Conservation (phyloP, 2,329 filamentous ascomycete genomes). For the Calycina marina region DNA sequence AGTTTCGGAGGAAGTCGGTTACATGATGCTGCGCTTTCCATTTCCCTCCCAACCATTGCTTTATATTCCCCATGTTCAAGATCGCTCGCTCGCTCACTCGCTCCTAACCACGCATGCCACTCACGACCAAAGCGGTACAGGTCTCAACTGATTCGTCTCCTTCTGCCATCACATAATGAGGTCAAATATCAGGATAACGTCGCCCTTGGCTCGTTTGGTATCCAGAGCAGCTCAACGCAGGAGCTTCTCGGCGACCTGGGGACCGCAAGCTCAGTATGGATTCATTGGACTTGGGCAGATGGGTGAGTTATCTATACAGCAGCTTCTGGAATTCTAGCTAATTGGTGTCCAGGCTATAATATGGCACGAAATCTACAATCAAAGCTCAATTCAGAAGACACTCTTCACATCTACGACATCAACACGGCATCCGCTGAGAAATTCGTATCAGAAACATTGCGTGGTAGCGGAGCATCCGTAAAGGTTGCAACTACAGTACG, state of each 20-base stretch:
- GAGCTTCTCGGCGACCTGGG: slow-evolving; percentile 31
- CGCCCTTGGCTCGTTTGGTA: slow-evolving; percentile 12
- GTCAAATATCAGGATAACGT: slow-evolving; percentile 12
- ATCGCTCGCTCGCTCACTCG: too few species aligned
- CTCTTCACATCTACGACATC: slow-evolving; percentile 49
- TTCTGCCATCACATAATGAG: slow-evolving; percentile 12
- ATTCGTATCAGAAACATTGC: slow-evolving; percentile 35
- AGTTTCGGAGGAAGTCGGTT: too few species aligned
- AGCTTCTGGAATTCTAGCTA: too few species aligned
- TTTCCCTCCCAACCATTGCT: too few species aligned
- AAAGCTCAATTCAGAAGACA: slow-evolving; percentile 49
- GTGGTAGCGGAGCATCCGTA: slow-evolving; percentile 30
- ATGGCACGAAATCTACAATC: slow-evolving; percentile 59
- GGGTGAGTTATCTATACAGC: too few species aligned
- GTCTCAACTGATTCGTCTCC: too few species aligned
- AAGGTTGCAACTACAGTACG: slow-evolving; percentile 40
- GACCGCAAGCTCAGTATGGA: slow-evolving; percentile 35
- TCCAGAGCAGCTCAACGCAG: slow-evolving; percentile 14
- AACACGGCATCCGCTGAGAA: slow-evolving; percentile 39
- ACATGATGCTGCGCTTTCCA: too few species aligned
- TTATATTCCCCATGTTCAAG: too few species aligned
- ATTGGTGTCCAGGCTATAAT: slow-evolving; percentile 39
- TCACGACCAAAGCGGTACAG: too few species aligned
- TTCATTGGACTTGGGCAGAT: slow-evolving; percentile 47
- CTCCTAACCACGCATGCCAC: too few species aligned